Conservation (phyloP, 1,284 basidiomycete species). For the Tremellales sp. region DNA sequence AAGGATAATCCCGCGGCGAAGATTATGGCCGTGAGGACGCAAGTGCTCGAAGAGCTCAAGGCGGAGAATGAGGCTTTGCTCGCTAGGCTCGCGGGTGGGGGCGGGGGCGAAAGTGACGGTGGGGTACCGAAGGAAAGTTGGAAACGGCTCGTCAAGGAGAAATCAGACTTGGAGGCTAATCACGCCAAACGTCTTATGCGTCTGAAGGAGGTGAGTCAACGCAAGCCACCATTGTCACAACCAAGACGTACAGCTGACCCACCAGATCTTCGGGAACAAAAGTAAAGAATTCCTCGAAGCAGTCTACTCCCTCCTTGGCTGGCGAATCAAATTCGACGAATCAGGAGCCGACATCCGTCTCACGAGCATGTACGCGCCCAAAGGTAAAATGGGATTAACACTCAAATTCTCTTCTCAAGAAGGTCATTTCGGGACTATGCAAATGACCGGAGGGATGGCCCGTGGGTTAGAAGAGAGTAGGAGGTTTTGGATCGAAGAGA, state of each 20-base stretch:
- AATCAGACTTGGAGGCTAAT: constrained; percentile 47
- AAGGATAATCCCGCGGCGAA: constrained; percentile 51
- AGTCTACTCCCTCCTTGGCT: constrained; percentile 55
- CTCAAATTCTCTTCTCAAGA: constrained; percentile 50
- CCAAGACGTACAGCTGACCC: no score
- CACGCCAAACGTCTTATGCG: constrained; percentile 53
- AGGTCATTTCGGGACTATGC: constrained; percentile 53
- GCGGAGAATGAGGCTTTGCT: constrained; percentile 53
- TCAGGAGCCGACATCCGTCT: constrained; percentile 54
- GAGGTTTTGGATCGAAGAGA: constrained; percentile 53
- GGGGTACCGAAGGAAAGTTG: constrained; percentile 50
- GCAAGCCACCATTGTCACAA: no score
- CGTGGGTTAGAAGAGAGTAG: constrained; percentile 48
- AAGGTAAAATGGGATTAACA: constrained; percentile 51
- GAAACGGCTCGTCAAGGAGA: constrained; percentile 48
- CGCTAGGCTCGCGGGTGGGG: constrained; percentile 31
- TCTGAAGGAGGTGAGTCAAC: constrained; percentile 52
- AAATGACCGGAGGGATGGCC: constrained; percentile 49
- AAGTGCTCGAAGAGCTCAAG: constrained; percentile 51
- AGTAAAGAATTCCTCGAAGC: constrained; percentile 55
- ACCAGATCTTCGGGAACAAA: constrained; percentile 51
- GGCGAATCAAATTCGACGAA: constrained; percentile 55
- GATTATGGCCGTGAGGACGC: constrained; percentile 50
- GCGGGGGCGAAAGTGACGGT: constrained; percentile 1
- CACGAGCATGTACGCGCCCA: constrained; percentile 54